Conservation (phyloP, 1,284 basidiomycete genomes). For the Meira miltonrushii region DNA sequence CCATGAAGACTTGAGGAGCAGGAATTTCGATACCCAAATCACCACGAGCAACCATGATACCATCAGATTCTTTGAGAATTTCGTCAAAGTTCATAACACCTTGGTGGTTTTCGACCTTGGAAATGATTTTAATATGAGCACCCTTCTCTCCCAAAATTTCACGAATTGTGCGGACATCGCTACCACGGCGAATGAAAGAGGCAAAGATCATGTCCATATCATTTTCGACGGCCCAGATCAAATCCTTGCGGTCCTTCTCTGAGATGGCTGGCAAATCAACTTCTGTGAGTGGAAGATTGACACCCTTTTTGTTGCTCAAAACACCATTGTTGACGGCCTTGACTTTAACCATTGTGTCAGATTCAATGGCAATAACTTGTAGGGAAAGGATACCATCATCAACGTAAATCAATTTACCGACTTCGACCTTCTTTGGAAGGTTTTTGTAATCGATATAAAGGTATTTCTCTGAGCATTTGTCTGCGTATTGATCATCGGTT, state of each 20-base stretch:
- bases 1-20: slow-evolving; percentile 55
- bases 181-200: slow-evolving; percentile 49
- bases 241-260: slow-evolving; percentile 82
- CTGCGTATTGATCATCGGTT: slow-evolving; percentile 74
- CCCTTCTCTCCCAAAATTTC: slow-evolving; percentile 50
- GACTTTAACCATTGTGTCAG: slow-evolving; percentile 58
- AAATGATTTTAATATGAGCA: slow-evolving; percentile 52
- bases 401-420: slow-evolving; percentile 92
- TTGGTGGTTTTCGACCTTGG: slow-evolving; percentile 53
- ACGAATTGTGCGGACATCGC: slow-evolving; percentile 48
- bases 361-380: slow-evolving; percentile 71
- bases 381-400: slow-evolving; percentile 96
- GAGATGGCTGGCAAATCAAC: slow-evolving; percentile 97
- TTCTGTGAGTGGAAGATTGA: slow-evolving; percentile 95
- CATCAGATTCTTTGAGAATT: slow-evolving; percentile 51
- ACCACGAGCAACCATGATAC: slow-evolving; percentile 53
- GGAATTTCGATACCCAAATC: slow-evolving; percentile 58
- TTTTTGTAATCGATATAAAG: slow-evolving; percentile 62
- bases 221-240: slow-evolving; percentile 93
- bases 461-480: slow-evolving; percentile 74
- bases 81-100: slow-evolving; percentile 53
- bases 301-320: slow-evolving; percentile 95
- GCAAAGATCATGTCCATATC: slow-evolving; percentile 80
- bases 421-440: slow-evolving; percentile 87
- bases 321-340: slow-evolving; percentile 87